These are phyloP conservation scores for Datura wrightii DNA, from an alignment of 257 asterid species.

Conservation along the genomic window DNA sequence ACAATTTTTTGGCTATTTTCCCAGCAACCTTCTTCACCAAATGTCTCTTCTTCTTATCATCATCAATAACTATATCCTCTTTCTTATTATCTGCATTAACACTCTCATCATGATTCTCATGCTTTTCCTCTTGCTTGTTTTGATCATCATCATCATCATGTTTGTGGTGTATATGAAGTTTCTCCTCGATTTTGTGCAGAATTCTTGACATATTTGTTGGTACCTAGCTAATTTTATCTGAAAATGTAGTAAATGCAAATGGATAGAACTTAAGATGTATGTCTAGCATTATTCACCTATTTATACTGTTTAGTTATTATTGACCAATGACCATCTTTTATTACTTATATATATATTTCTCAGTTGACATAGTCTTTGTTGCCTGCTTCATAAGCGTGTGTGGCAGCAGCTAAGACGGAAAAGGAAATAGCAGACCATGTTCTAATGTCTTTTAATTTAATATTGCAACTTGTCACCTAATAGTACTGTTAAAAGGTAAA, in stretches of 20 bases:
- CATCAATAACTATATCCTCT: neutral
- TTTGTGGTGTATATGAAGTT: neutral
- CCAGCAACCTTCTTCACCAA: constrained; percentile 11
- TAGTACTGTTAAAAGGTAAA: too few species aligned
- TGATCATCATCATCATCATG: neutral
- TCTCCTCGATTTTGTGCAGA: constrained; percentile 18
- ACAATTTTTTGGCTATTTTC: neutral
- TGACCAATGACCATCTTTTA: neutral
- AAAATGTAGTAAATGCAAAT: too few species aligned
- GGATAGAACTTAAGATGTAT: neutral
- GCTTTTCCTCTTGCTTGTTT: neutral
- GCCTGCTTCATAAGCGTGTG: neutral
- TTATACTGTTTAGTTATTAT: neutral
- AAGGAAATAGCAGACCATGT: neutral
- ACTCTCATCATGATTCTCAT: neutral
- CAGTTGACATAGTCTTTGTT: neutral
- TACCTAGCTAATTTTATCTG: too few species aligned
- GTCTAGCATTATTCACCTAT: neutral
- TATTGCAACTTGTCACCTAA: too few species aligned
- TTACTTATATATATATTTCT: too few species aligned
- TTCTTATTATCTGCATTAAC: neutral
- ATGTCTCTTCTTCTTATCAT: neutral
- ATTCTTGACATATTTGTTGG: neutral
- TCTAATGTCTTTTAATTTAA: too few species aligned
- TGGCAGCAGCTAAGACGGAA: neutral